Evolutionary conservation across 768 basidiomycete genomes (phyloP), one percentile per base, ranked within the genome.

Genomic region (Trametes maxima): DNA sequence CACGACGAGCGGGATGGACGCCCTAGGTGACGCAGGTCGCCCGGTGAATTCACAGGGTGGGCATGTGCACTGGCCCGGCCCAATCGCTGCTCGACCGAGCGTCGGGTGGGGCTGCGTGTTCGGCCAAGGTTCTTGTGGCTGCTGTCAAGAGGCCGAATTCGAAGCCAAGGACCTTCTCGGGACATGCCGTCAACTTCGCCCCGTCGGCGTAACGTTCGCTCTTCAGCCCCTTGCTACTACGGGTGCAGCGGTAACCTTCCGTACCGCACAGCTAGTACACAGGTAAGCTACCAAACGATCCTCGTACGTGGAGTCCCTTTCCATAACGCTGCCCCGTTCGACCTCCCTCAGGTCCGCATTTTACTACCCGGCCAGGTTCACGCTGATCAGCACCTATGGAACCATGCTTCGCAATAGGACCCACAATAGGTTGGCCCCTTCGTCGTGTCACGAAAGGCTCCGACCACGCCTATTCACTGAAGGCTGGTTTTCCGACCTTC

Each of bases 391-490:
- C 47, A 25, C 16, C 25, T 28, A 16, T 21, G 24, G 45, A 24
- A 46, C 45, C 45, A 40, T 7, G 25, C 33, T n/a, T 7, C 19
- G 14, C 47, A 44, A 44, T 44, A n/a, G 43, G 43, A n/a, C 25
- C 47, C 47, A 25, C 22, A 16, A 5, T 4, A n/a, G 17, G 47
- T n/a, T 39, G 19, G n/a, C 21, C 19, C n/a, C 11, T 36, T n/a
- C 10, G 5, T 12, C 16, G 7, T 16, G 10, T 42, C 53, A 8
- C 24, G 21, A 54, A 54, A 44, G 53, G 53, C 44, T 37, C 46
- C 46, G 55, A 7, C 55, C 36, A 48, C 46, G 55, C 36, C 36
- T 56, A 33, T 56, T 48, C 55, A 56, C 16, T 36, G 45, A 56
- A 56, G 46, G 36, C 19, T n/a, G 10, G 3, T 8, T n/a, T 2